Evolutionary conservation across 164 flowering plant species (phyloP), one percentile per base, ranked within the genome.

Genomic region (Vitis amurensis): DNA sequence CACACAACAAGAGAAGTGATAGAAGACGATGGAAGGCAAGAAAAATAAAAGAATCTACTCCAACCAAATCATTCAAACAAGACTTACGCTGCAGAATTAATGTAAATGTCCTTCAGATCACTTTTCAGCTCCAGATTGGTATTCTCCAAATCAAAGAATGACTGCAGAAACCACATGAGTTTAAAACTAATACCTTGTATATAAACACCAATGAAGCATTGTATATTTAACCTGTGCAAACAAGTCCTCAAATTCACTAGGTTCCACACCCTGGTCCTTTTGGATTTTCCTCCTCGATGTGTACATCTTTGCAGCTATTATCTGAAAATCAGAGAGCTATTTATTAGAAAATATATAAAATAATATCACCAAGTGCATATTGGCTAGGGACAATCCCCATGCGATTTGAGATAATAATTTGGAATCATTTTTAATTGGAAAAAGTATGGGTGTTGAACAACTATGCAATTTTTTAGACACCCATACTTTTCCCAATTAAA

Each of bases 81-180:
- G 27, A 23, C 87, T 73, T 85, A 91, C 94, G 76, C 73, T 50
- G 97, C 97, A 30, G 91, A 78, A 55, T 87, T 91, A 3, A 89
- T 89, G 78, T 67, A 89, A 12, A 91, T 86, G 73, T 91, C 97
- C 67, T 89, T 89, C 86, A 91, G 68, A 2, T 91, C 97, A 71
- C 89, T 84, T 66, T 88, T 88, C 3, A 91, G 82, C 71, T 91
- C 97, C 59, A 74, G 77, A 73, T 81, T 86, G 70, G 88, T 80
- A 57, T 86, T 89, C 73, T 89, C 92, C 78, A 91, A 66, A 64
- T 91, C 97, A 77, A 88, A 91, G 0, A 88, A 58, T 3, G 93
- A 82, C 97, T 91, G 82, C 79, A 77, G n/a, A 59, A 23, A 23
- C 27, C 11, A 64, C 17, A 62, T 12, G 14, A 59, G 27, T 23